Evolutionary conservation across 2,329 filamentous ascomycete species (phyloP), one percentile per base, ranked within the genome.

Genomic region (Teratosphaeria pseudoeucalypti): DNA sequence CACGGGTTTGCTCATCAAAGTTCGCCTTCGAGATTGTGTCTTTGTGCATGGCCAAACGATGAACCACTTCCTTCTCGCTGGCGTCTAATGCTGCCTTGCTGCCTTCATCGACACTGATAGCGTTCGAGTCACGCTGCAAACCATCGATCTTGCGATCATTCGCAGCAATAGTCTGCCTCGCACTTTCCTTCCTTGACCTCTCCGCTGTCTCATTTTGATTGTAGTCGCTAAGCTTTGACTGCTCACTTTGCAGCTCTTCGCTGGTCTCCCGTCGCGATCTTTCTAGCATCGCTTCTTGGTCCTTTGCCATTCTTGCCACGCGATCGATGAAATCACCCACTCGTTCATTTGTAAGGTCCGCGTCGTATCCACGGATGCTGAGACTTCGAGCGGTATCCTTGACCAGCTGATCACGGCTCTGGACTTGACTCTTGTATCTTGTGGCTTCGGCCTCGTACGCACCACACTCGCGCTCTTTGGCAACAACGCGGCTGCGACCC

Each of bases 71-170:
- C 43, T 84, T 82, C 55, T 89, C 82, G 57, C 87, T 86, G 16
- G 85, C 83, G 67, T 94, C 87, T 6, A 96, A 79, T 3, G 89
- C 79, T 29, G 88, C 88, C 71, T 90, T 89, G 34, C 84, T 83
- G 3, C 92, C 92, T 75, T 97, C 92, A 66, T 99, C 92, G 34
- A 92, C 81, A 39, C 88, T 82, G 58, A 99, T 86, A n/a, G 79
- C 78, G 66, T 87, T 81, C 34, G 90, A 78, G 34, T 88, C 84
- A 54, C 77, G 80, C 69, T 95, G 89, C 37, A 92, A 78, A 0
- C 77, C 75, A 3, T 75, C 75, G 6, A 86, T 83, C 58, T 88
- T 88, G 68, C 82, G 85, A 61, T 95, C 90, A 65, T 94, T 91
- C 6, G 79, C 75, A 0, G 78, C 77, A 61, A 95, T 90, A 54